Evolutionary conservation across 148 eudicot species (phyloP).

Genomic region (Rheum nobile): DNA sequence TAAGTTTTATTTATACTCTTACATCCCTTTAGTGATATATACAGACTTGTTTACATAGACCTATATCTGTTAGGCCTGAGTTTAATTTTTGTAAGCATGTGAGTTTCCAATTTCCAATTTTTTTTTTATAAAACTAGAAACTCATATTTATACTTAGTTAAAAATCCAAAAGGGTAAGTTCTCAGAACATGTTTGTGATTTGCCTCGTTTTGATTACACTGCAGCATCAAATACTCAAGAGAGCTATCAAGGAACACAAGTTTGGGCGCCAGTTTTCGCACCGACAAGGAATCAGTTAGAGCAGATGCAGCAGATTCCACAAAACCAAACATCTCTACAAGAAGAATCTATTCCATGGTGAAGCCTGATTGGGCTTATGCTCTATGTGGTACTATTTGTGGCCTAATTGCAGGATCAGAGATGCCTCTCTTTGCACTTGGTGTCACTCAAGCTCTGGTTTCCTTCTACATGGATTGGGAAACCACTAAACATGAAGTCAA

Average conservation of each 20-base stretch:
- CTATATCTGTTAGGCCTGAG: no score
- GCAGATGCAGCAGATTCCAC: constrained; percentile 35
- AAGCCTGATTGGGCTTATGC: constrained; percentile 85
- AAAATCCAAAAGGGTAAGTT: no score
- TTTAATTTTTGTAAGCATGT: no score
- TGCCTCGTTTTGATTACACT: neutral
- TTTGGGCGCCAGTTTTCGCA: constrained; percentile 69
- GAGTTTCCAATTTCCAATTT: no score
- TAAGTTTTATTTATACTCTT: no score
- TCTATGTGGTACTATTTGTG: constrained; percentile 59
- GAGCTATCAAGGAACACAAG: constrained; percentile 67
- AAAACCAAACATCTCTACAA: constrained; percentile 37
- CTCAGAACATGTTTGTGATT: neutral
- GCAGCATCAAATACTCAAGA: constrained; percentile 59
- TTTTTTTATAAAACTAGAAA: no score
- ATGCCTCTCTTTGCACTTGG: constrained; percentile 97
- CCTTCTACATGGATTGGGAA: constrained; percentile 95
- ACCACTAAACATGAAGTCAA: constrained; percentile 62
- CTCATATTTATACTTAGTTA: no score
- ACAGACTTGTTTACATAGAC: no score
- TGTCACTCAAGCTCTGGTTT: constrained; percentile 82
- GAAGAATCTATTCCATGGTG: constrained; percentile 72
- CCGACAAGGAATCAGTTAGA: constrained; percentile 55
- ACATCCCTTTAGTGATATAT: no score
- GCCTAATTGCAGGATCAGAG: constrained; percentile 68